A percentile compares a stretch with the other conserved stretches of the same genome.
Evolutionary conservation across 1,284 basidiomycete genomes (phyloP).

Genomic region (Melampsora occidentalis): DNA sequence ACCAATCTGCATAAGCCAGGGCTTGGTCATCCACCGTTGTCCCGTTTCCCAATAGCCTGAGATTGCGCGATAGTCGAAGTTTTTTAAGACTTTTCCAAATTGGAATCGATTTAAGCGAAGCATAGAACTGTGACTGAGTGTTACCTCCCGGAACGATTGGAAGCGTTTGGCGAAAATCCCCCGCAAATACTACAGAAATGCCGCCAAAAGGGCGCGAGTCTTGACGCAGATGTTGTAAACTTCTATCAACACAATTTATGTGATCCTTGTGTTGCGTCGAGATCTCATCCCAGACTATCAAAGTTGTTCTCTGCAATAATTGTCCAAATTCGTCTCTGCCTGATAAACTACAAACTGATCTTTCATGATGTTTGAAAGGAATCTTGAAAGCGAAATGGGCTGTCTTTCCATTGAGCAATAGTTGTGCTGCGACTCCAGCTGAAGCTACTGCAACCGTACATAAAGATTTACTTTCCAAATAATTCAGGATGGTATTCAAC

Average conservation of each 20-base stretch:
- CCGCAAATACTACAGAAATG: background rate
- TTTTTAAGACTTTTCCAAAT: background rate
- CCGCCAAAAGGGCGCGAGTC: background rate
- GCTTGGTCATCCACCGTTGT: too few relatives aligned
- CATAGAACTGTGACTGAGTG: background rate
- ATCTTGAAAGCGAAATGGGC: constrained; percentile 58
- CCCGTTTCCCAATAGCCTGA: too few relatives aligned
- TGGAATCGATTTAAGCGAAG: background rate
- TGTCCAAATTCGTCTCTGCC: background rate
- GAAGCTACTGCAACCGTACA: constrained; percentile 54
- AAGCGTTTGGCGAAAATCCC: constrained; percentile 15
- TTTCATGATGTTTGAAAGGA: constrained; percentile 47
- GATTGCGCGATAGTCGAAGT: too few relatives aligned
- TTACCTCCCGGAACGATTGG: background rate
- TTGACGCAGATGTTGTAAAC: background rate
- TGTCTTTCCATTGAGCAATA: too few relatives aligned
- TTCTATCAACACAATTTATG: constrained; percentile 20
- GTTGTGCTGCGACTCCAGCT: constrained; percentile 58
- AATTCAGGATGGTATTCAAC: constrained; percentile 55
- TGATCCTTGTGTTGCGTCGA: background rate
- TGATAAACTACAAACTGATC: background rate
- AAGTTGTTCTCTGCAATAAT: background rate
- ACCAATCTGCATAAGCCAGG: too few relatives aligned
- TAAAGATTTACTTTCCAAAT: constrained; percentile 45
- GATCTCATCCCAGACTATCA: constrained; percentile 39